These are phyloP conservation scores for Oryza coarctata DNA, from an alignment of 176 grass and related monocot species.

Conservation along the genomic window DNA sequence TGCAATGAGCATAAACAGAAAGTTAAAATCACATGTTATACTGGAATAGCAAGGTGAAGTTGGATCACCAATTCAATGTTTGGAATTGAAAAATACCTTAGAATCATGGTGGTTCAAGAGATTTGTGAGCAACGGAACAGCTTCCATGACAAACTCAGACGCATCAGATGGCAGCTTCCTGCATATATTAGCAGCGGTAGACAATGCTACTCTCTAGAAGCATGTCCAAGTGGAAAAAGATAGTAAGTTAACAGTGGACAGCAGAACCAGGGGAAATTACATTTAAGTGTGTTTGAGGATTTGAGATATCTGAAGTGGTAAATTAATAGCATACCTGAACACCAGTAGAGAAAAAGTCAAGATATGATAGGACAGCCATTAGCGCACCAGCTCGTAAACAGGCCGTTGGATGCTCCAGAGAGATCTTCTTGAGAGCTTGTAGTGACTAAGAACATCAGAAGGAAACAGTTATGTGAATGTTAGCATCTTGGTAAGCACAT, in stretches of 20 bases:
- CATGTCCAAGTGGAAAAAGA: slow-evolving; percentile 18
- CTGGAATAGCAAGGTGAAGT: neutral
- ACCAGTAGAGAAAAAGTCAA: slow-evolving; percentile 94
- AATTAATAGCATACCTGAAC: slow-evolving; percentile 66
- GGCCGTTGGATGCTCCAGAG: slow-evolving; percentile 87
- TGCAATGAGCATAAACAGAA: neutral
- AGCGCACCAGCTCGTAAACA: slow-evolving; percentile 92
- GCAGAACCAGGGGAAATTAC: neutral
- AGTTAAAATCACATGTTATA: neutral
- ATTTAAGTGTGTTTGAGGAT: neutral
- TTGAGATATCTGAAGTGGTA: neutral
- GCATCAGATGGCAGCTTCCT: slow-evolving; percentile 90
- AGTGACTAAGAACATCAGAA: slow-evolving; percentile 85
- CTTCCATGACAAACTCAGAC: slow-evolving; percentile 89
- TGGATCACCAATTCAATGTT: neutral
- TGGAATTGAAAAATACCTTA: slow-evolving; percentile 29
- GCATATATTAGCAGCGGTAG: slow-evolving; percentile 90
- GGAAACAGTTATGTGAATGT: slow-evolving; percentile 15
- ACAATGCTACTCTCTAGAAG: slow-evolving; percentile 80
- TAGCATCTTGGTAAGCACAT: neutral
- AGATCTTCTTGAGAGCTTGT: slow-evolving; percentile 98
- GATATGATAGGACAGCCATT: slow-evolving; percentile 95
- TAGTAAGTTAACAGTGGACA: slow-evolving; percentile 13
- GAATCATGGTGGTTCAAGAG: slow-evolving; percentile 86
- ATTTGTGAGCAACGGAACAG: slow-evolving; percentile 76